phyloP scores from a whole-genome alignment of 768 basidiomycete genomes.

The Austroboletus eburneus region DNA sequence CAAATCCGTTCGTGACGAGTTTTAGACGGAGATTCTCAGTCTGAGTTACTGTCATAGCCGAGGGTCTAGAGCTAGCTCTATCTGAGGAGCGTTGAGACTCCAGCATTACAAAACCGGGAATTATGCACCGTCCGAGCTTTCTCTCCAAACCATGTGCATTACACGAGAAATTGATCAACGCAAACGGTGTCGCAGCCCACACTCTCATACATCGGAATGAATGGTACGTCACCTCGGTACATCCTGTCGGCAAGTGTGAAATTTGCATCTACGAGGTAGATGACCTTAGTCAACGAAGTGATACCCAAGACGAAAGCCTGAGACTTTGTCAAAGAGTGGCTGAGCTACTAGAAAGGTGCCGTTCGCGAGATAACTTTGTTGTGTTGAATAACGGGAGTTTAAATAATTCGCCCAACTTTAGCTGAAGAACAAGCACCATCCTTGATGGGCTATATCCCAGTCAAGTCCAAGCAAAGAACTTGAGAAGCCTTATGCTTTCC shows the following conservation, averaged over 20 bases:
- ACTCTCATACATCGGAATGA: conserved; percentile 69
- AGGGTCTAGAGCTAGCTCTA: too few relatives aligned
- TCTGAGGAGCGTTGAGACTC: too few relatives aligned
- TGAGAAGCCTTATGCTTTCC: conserved; percentile 24
- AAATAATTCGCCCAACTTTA: conserved; percentile 24
- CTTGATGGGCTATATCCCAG: conserved; percentile 47
- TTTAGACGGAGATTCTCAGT: too few relatives aligned
- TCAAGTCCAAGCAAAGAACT: conserved; percentile 22
- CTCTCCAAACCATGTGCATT: too few relatives aligned
- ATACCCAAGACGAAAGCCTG: conserved; percentile 55
- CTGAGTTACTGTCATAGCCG: too few relatives aligned
- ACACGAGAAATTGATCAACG: conserved; percentile 52
- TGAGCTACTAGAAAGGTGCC: conserved; percentile 78
- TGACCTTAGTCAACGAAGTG: conserved; percentile 56
- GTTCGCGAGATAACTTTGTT: conserved; percentile 62
- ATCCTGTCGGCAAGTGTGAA: neutral
- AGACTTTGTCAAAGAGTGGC: conserved; percentile 71
- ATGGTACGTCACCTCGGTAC: conserved; percentile 45
- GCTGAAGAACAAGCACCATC: conserved; percentile 72
- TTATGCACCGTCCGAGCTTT: too few relatives aligned
- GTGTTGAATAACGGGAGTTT: neutral
- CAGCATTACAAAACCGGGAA: too few relatives aligned
- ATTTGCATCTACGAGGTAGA: conserved; percentile 84
- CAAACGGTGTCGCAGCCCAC: conserved; percentile 62
- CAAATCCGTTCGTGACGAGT: too few relatives aligned